Percentiles rank a stretch among this genome's conserved stretches.
These are phyloP conservation scores for Chaetomiaceae sp. DNA, from an alignment of 2,329 filamentous ascomycete genomes.

Conservation along the genomic window DNA sequence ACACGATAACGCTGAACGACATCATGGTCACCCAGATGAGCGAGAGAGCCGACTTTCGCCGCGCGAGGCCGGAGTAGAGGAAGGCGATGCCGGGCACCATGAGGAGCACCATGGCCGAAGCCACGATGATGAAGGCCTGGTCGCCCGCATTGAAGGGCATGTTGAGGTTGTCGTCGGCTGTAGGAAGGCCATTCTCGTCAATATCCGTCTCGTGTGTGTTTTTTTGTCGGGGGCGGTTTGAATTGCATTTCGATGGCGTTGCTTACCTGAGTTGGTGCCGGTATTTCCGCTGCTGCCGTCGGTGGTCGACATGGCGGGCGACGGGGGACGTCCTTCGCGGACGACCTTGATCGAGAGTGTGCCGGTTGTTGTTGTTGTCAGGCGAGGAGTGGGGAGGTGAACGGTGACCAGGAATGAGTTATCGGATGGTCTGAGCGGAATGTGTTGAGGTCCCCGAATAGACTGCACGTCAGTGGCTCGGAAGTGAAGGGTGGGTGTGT, in stretches of 20 bases:
- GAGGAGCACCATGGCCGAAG: conserved; percentile 87
- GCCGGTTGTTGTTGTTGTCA: background rate
- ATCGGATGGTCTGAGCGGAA: background rate
- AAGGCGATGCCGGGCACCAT: conserved; percentile 98
- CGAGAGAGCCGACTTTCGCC: conserved; percentile 92
- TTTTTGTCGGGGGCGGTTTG: background rate
- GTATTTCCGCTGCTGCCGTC: conserved; percentile 12
- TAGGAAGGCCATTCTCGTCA: background rate
- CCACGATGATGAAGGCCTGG: conserved; percentile 86
- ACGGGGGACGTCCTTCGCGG: conserved; percentile 7
- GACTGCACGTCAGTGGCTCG: background rate
- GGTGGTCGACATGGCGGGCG: conserved; percentile 18
- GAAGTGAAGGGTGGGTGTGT: background rate
- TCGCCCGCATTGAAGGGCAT: conserved; percentile 93
- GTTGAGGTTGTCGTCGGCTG: conserved; percentile 84
- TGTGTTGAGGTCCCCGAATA: background rate
- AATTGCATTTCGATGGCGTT: too few species aligned
- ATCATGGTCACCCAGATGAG: conserved; percentile 98
- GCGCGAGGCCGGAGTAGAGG: conserved; percentile 94
- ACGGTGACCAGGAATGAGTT: background rate
- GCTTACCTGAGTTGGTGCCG: conserved; percentile 15
- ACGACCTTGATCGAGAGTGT: background rate
- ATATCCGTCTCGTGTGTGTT: background rate
- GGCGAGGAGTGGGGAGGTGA: background rate
- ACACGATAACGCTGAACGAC: conserved; percentile 82